Evolutionary conservation across 257 asterid species (phyloP).

Genomic region (Jaltomata sinuosa): DNA sequence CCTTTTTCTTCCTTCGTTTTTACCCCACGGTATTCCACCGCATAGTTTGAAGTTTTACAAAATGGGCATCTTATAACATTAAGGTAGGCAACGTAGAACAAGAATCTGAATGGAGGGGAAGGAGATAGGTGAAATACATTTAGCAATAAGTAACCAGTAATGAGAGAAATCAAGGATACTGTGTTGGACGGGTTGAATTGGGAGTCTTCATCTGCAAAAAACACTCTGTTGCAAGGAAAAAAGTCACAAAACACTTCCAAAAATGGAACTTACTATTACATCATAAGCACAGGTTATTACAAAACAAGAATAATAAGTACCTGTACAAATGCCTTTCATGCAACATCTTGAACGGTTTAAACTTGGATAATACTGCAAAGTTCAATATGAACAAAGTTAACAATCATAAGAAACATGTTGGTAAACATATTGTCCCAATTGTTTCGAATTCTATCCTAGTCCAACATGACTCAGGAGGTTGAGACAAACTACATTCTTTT

Average conservation of each 20-base stretch:
- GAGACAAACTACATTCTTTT: background rate
- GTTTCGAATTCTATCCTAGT: background rate
- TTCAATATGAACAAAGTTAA: conserved; percentile 9
- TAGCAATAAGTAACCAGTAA: conserved; percentile 1
- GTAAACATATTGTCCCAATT: background rate
- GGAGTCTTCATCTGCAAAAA: conserved; percentile 98
- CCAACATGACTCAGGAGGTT: background rate
- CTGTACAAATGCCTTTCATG: conserved; percentile 97
- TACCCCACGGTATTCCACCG: conserved; percentile 93
- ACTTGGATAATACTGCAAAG: conserved; percentile 92
- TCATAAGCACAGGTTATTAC: conserved; percentile 1
- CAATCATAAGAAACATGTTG: background rate
- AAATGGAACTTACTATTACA: background rate
- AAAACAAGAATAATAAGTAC: conserved; percentile 20
- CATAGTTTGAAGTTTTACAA: conserved; percentile 85
- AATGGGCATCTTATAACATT: conserved; percentile 73
- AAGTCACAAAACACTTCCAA: background rate
- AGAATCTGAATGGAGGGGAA: background rate
- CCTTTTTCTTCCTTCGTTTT: conserved; percentile 95
- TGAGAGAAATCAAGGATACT: conserved; percentile 59
- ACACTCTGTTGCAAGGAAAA: conserved; percentile 52
- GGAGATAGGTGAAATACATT: background rate
- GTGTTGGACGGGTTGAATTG: conserved; percentile 84
- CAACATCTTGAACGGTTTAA: conserved; percentile 96
- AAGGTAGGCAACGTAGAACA: conserved; percentile 23